Evolutionary conservation across 2,329 filamentous ascomycete species (phyloP), one percentile per base, ranked within the genome.

Genomic region (Sporothrix curviconia): DNA sequence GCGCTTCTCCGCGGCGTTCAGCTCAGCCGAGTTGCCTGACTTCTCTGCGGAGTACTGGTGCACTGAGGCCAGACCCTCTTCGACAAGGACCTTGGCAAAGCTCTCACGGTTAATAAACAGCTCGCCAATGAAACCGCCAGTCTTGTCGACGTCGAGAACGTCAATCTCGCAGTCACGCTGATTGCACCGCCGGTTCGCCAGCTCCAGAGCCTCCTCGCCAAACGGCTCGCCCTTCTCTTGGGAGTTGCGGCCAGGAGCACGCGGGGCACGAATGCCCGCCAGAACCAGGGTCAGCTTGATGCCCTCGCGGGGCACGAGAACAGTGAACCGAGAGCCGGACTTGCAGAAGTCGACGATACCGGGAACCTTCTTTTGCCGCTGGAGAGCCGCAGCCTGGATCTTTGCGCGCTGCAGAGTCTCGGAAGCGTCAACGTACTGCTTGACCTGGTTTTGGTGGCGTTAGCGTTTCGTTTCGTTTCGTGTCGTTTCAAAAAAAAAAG

Each of bases 341-440:
- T 97, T 96, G 77, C 95, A 94, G 71, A 95, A 99, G 72, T 99
- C 94, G 42, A 99, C 91, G 64, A 99, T 80, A 11, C 89, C 94
- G 7, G 94, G 91, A 3, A 97, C 86, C 72, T 89, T 92, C 78
- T 90, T 92, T 71, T 96, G 92, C 55, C 92, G 84, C 61, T 94
- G 89, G 32, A 99, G 80, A 22, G 90, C 86, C 11, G 89, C 88
- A 37, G 95, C 81, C 71, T 96, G 91, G 55, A 96, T 86, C 80
- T 96, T 97, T 62, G 94, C 94, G 74, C 96, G 96, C 71, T 97
- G 92, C 7, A 92, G 75, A 60, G 82, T 92, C 72, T 97, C 94
- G 5, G 92, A 96, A 68, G 92, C 91, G 70, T 99, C 94, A 44
- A 87, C 81, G 69, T 89, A 94, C 69, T 87, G 83, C 76, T 87